phyloP scores from a whole-genome alignment of 192 early-diverging fungal genomes.

The Linnemannia elongata region DNA sequence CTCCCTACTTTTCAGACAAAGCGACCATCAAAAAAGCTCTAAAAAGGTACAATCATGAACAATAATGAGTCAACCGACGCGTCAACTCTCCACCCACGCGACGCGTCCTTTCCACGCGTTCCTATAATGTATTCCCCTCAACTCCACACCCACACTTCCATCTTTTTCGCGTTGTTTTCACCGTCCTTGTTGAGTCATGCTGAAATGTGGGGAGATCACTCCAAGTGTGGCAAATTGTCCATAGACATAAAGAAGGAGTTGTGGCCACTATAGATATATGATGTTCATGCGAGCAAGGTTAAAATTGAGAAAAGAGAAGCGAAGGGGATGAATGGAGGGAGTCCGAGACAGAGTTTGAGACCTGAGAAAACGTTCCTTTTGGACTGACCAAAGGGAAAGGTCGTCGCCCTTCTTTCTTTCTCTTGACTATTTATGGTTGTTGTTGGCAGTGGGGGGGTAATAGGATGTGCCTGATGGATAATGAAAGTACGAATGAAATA shows the following conservation, averaged over 20 bases:
- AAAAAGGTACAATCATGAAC: background rate
- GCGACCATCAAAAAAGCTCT: no score
- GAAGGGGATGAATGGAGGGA: background rate
- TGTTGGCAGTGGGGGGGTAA: background rate
- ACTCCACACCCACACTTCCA: background rate
- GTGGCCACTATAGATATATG: background rate
- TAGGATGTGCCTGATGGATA: background rate
- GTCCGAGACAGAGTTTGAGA: background rate
- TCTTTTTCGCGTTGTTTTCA: no score
- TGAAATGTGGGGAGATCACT: background rate
- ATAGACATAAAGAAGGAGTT: background rate
- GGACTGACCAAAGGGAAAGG: background rate
- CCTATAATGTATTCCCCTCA: background rate
- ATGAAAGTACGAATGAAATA: no score
- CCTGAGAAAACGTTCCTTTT: background rate
- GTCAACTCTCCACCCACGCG: background rate
- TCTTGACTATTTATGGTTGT: background rate
- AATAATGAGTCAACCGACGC: background rate
- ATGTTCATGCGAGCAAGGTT: background rate
- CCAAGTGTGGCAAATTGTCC: background rate
- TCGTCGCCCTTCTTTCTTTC: background rate
- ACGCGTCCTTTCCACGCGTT: background rate
- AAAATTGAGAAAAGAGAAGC: background rate
- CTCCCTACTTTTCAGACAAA: background rate
- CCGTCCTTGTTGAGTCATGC: background rate